Conservation (phyloP, 2,329 filamentous ascomycete genomes). For the Sporothrix luriei region DNA sequence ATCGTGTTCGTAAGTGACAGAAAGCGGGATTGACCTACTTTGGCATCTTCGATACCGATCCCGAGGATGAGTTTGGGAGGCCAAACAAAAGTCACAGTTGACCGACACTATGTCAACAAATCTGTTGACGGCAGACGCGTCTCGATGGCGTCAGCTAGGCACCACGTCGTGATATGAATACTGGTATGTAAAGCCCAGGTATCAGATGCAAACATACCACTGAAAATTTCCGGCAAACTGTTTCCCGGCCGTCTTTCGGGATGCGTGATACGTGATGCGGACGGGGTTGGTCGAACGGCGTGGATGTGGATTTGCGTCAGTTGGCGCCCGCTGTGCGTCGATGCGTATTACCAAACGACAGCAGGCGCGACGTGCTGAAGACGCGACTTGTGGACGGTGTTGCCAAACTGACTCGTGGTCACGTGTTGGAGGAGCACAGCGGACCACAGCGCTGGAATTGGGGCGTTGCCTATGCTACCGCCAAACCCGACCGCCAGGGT, state of each 20-base stretch:
- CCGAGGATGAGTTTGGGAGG: neutral
- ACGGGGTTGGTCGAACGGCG: neutral
- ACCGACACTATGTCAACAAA: neutral
- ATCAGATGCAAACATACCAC: neutral
- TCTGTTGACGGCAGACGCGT: constrained; percentile 18
- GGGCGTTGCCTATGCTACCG: constrained; percentile 19
- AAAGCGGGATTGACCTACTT: constrained; percentile 32
- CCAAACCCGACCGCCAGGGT: neutral
- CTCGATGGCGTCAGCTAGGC: neutral
- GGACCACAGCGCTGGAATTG: neutral
- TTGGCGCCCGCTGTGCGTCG: neutral
- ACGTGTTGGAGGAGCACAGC: neutral
- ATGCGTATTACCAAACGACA: neutral
- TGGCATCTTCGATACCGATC: constrained; percentile 34
- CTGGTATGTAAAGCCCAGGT: neutral
- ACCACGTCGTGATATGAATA: neutral
- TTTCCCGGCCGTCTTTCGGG: neutral
- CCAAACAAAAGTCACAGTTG: neutral
- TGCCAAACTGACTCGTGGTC: constrained; percentile 29
- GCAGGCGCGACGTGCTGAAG: constrained; percentile 17
- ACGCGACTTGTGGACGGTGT: constrained; percentile 23
- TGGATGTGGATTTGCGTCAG: neutral
- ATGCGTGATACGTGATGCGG: constrained; percentile 9
- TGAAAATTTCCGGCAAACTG: neutral
- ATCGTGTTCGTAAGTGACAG: neutral